Evolutionary conservation across 1,284 basidiomycete genomes (phyloP).

Genomic region (Phellinidium pouzarii): DNA sequence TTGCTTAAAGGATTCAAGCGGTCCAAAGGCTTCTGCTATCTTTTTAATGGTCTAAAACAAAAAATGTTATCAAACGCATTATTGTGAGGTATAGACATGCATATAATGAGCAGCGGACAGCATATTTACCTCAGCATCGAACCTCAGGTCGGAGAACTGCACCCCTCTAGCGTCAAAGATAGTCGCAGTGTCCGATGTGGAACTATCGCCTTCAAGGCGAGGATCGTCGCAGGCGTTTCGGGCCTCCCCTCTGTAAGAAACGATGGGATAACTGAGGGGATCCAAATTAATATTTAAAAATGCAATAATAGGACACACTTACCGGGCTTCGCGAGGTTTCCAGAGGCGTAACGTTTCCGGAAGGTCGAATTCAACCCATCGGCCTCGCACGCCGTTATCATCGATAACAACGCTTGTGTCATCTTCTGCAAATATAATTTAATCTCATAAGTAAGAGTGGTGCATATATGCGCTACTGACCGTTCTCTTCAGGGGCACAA

Average conservation of each 20-base stretch:
- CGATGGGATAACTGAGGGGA: conserved; percentile 39
- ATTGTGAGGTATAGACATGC: no score
- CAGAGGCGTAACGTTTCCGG: conserved; percentile 49
- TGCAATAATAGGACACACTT: conserved; percentile 11
- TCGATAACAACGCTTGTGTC: conserved; percentile 22
- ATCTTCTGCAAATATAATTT: conserved; percentile 4
- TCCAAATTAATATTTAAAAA: conserved; percentile 6
- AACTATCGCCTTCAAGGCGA: conserved; percentile 5
- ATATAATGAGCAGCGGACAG: not conserved
- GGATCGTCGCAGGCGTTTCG: conserved; percentile 5
- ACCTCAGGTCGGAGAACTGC: conserved; percentile 49
- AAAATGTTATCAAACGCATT: not conserved
- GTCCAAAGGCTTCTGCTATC: conserved; percentile 48
- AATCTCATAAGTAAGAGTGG: not conserved
- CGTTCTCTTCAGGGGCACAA: conserved; percentile 19
- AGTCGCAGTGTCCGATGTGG: conserved; percentile 13
- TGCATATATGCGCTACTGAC: conserved; percentile 7
- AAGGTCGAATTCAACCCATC: conserved; percentile 35
- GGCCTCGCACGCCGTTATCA: conserved; percentile 19
- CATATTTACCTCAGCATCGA: conserved; percentile 47
- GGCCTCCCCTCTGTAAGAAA: conserved; percentile 55
- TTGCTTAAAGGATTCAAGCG: conserved; percentile 40
- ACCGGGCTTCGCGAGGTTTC: conserved; percentile 41
- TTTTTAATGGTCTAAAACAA: conserved; percentile 37
- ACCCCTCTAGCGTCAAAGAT: conserved; percentile 33